Evolutionary conservation across 768 basidiomycete species (phyloP).

Genomic region (Strobilomyces confusus): DNA sequence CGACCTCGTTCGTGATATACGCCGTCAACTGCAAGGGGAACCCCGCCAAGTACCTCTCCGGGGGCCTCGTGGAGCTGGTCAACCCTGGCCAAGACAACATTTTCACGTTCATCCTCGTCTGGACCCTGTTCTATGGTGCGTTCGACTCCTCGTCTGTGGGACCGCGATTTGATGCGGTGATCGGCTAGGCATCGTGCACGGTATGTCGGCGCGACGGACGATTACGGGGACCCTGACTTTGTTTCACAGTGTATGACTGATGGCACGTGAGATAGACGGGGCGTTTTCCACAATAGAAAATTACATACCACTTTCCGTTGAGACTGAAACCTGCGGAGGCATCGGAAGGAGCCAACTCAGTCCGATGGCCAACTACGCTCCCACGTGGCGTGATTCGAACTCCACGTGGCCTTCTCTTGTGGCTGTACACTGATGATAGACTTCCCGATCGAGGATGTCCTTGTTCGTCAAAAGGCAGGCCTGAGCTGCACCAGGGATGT

Average conservation of each 20-base stretch:
- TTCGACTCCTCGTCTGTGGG: conserved; percentile 7
- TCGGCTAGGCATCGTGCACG: conserved; percentile 44
- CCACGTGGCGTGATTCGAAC: conserved; percentile 34
- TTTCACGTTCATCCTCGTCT: conserved; percentile 87
- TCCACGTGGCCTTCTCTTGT: conserved; percentile 32
- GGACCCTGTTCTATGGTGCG: conserved; percentile 92
- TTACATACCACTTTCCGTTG: neutral
- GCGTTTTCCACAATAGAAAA: neutral
- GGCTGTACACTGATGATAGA: conserved; percentile 29
- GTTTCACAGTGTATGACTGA: conserved; percentile 40
- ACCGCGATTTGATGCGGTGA: conserved; percentile 1
- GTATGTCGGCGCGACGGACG: conserved; percentile 25
- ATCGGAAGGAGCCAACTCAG: conserved; percentile 7
- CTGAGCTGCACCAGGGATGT: neutral
- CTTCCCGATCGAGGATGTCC: conserved; percentile 39
- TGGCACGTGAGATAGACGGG: neutral
- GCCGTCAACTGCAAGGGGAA: conserved; percentile 67
- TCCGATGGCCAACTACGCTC: conserved; percentile 14
- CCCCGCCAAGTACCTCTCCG: conserved; percentile 58
- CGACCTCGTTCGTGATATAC: conserved; percentile 63
- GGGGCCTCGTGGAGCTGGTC: conserved; percentile 62
- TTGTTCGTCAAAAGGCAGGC: conserved; percentile 37
- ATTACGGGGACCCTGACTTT: conserved; percentile 1
- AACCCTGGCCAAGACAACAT: conserved; percentile 89
- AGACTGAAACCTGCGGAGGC: conserved; percentile 13